phyloP scores from a whole-genome alignment of 345 rosid genomes.

The Eucalyptus microcorys region DNA sequence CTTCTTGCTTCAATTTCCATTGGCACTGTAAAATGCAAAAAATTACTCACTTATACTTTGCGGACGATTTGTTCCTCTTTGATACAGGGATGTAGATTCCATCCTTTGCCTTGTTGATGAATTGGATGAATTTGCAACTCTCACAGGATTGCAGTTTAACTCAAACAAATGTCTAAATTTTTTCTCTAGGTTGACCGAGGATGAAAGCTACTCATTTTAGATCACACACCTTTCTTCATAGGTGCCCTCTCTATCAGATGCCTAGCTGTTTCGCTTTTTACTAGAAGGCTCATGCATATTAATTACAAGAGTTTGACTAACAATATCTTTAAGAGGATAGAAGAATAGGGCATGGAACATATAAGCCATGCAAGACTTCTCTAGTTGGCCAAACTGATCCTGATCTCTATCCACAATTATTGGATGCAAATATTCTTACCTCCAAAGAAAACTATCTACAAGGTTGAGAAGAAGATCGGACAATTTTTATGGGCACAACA shows the following conservation, averaged over 20 bases:
- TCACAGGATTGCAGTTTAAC: neutral
- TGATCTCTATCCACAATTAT: neutral
- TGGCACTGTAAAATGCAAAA: neutral
- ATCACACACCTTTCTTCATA: neutral
- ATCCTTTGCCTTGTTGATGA: neutral
- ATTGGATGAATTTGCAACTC: neutral
- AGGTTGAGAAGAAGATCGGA: neutral
- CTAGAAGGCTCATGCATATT: neutral
- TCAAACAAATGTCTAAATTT: neutral
- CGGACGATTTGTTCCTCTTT: neutral
- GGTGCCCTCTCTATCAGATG: neutral
- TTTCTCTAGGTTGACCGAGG: neutral
- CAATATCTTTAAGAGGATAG: neutral
- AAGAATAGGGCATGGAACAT: neutral
- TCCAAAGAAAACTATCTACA: neutral
- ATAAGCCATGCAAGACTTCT: neutral
- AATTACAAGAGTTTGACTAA: neutral
- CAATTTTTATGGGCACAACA: neutral
- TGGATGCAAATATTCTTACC: neutral
- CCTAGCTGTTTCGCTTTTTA: neutral
- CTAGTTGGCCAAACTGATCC: neutral
- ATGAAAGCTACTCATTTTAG: neutral
- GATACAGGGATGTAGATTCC: neutral
- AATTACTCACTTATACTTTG: neutral
- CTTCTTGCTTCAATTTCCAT: neutral